Base-by-base conservation (phyloP, 331 rosid species). In the Erythrophleum ivorense region DNA sequence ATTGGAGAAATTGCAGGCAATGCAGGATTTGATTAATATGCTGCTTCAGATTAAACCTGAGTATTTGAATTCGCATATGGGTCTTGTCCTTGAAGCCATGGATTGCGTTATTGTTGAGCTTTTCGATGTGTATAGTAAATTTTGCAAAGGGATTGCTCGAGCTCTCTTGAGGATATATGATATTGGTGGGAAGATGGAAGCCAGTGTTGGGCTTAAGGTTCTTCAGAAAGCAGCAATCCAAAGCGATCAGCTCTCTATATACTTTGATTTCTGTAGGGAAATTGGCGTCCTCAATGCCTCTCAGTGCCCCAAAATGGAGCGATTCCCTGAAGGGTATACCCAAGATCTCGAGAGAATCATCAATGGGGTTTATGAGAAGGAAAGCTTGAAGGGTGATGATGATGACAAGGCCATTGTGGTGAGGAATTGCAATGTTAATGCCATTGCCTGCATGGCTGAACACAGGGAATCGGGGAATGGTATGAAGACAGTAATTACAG, bases 1-100 rank as follows among this genome's bases (percentile, higher is more conserved):
- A 83, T 80, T 93, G 10, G 52, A 78, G 9, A 83, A 64, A 77
- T 59, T 93, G 70, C 91, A 78, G 9, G 89, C 73, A 24, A 71
- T 88, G 85, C 98, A 95, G 13, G 77, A 78, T 0, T 14, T 93
- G 87, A 78, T 91, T 29, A 94, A 91, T 38, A 68, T 86, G 78
- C 89, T 93, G 58, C 58, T 95, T 10, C 85, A 90, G 53, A 82
- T 95, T 33, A 88, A 76, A 36, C 98, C 98, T 0, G 10, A 34
- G 10, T 48, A 75, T 1, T 58, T 34, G 19, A 55, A 73, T 8
- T 80, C 81, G 40, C 70, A 69, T 29, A 83, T 14, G 34, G 76
- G 78, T 9, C 77, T 93, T 0, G 65, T 95, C 15, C 83, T 88
- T 14, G 99, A 95, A 41, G 99, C 99, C 0, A 95, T 95, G 99